Evolutionary conservation across 176 grass and related monocot genomes (phyloP).

Genomic region (Hyparrhenia diplandra): DNA sequence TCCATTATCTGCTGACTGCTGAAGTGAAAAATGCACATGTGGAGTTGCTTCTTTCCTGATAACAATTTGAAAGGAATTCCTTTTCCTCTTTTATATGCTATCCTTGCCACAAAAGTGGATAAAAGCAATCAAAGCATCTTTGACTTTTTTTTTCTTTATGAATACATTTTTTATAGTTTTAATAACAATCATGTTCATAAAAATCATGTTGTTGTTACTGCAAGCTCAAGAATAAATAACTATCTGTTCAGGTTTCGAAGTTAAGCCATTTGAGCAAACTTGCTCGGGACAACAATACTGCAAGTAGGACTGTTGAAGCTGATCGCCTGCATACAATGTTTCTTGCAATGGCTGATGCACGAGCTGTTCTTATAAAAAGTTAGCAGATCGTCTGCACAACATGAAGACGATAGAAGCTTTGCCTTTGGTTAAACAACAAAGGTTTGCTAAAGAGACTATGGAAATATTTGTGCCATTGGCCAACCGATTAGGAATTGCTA

Average conservation of each 20-base stretch:
- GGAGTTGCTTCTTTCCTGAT: background rate
- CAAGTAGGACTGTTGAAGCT: constrained; percentile 77
- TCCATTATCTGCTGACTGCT: background rate
- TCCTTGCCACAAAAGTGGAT: background rate
- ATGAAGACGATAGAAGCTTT: constrained; percentile 87
- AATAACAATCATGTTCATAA: constrained; percentile 1
- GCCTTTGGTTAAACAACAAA: constrained; percentile 69
- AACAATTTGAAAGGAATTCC: background rate
- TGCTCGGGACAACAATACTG: constrained; percentile 88
- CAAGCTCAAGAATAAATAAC: constrained; percentile 13
- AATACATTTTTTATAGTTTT: background rate
- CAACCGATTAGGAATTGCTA: constrained; percentile 74
- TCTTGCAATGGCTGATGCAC: constrained; percentile 92
- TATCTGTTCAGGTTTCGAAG: constrained; percentile 73
- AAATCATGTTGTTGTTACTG: background rate
- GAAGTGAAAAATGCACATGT: background rate
- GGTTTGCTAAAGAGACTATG: constrained; percentile 89
- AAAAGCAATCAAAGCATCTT: background rate
- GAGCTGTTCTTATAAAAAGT: constrained; percentile 90
- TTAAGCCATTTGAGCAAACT: constrained; percentile 92
- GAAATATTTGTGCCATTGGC: constrained; percentile 93
- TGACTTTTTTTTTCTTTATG: background rate
- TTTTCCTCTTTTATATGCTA: background rate
- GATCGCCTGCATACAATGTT: constrained; percentile 98
- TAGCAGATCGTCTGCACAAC: constrained; percentile 91